Conservation (phyloP, 495 filamentous ascomycete genomes). For the Penicillium pancosmium region DNA sequence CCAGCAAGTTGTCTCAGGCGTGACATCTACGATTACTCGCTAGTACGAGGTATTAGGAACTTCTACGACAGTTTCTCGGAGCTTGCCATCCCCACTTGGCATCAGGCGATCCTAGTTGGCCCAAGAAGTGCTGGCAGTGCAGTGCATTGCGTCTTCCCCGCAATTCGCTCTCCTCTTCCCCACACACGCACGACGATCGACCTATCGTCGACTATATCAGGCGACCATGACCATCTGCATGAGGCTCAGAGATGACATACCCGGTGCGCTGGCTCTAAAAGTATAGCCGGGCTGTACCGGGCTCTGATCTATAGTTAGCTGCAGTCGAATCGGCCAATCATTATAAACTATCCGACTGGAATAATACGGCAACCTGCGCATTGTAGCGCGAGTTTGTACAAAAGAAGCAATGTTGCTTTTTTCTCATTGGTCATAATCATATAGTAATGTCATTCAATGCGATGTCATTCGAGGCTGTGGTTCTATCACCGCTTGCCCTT, state of each 20-base stretch:
- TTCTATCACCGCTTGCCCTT: slow-evolving; percentile 34
- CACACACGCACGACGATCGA: background rate
- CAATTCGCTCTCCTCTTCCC: slow-evolving; percentile 7
- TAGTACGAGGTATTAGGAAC: background rate
- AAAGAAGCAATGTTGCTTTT: background rate
- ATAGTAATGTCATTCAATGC: background rate
- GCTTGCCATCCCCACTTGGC: background rate
- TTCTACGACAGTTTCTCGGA: background rate
- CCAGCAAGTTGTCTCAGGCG: background rate
- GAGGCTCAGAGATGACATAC: background rate
- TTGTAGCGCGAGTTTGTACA: background rate
- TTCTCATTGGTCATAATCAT: background rate
- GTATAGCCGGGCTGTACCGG: background rate
- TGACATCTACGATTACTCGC: background rate
- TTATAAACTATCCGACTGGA: background rate
- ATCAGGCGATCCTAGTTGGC: background rate
- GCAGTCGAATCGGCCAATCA: background rate
- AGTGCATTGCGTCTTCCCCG: background rate
- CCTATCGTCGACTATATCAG: slow-evolving; percentile 3
- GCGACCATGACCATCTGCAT: background rate
- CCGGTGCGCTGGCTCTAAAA: background rate
- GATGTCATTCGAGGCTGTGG: background rate
- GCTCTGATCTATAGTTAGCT: background rate
- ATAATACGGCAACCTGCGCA: background rate
- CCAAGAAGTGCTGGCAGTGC: slow-evolving; percentile 4